A percentile compares a stretch with the other conserved stretches of the same genome.
Conservation (phyloP, 352 stramenopile genomes). For the Pythium periplocum region DNA sequence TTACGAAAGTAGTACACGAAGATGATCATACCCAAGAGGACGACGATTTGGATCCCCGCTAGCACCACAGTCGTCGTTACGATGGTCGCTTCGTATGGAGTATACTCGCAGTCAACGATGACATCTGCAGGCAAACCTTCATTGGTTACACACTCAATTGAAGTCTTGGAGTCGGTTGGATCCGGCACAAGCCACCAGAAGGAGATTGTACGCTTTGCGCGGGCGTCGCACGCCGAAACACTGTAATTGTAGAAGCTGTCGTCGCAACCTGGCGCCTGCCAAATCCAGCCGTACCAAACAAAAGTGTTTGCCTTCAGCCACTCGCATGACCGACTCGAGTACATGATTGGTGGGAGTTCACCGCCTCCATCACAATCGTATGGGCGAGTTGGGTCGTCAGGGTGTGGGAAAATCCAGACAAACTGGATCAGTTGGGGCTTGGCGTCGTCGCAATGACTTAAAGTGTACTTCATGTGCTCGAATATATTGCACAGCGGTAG, state of each 20-base stretch:
- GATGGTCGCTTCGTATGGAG: slow-evolving; percentile 16
- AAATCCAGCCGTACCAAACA: slow-evolving; percentile 32
- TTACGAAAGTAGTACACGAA: slow-evolving; percentile 36
- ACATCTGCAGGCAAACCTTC: slow-evolving; percentile 18
- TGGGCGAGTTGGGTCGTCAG: slow-evolving; percentile 26
- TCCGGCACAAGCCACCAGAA: slow-evolving; percentile 33
- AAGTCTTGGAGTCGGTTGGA: slow-evolving; percentile 18
- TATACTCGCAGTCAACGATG: slow-evolving; percentile 39
- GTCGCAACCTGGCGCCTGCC: slow-evolving; percentile 25
- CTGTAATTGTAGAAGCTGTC: slow-evolving; percentile 34
- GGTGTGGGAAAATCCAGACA: slow-evolving; percentile 28
- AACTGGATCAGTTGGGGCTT: slow-evolving; percentile 20
- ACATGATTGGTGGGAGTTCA: slow-evolving; percentile 18
- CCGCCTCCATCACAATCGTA: slow-evolving; percentile 36
- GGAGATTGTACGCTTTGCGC: slow-evolving; percentile 13
- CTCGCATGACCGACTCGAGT: slow-evolving; percentile 30
- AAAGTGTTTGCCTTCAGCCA: slow-evolving; percentile 28
- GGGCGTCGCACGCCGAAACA: slow-evolving; percentile 25
- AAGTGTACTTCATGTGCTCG: slow-evolving; percentile 24
- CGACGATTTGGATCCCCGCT: slow-evolving; percentile 9
- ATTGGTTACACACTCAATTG: slow-evolving; percentile 25
- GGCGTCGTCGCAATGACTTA: slow-evolving; percentile 20
- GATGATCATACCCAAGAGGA: slow-evolving; percentile 13
- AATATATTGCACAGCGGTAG: slow-evolving; percentile 30
- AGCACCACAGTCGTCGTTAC: slow-evolving; percentile 4